Percentiles rank a stretch among this genome's conserved stretches.
Evolutionary conservation across 1,284 basidiomycete genomes (phyloP).

Genomic region (Sporisorium graminicola): DNA sequence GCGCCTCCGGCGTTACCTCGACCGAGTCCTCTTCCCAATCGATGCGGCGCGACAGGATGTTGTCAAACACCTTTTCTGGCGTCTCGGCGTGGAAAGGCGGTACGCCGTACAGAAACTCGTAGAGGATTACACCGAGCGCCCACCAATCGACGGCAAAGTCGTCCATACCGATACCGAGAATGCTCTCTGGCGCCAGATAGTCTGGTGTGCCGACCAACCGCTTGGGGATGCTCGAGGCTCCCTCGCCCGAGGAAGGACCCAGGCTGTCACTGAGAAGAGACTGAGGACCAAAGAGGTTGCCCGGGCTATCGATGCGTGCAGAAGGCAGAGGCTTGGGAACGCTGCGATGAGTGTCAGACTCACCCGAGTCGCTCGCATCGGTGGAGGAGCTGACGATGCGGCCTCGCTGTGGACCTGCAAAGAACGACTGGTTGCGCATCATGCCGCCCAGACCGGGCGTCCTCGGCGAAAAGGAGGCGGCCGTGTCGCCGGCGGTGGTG

Average conservation of each 20-base stretch:
- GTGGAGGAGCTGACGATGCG: conserved; percentile 58
- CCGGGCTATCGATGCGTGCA: conserved; percentile 60
- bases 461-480: conserved; percentile 51
- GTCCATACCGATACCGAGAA: conserved; percentile 93
- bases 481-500: conserved; percentile 49
- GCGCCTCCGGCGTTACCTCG: conserved; percentile 86
- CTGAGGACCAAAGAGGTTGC: conserved; percentile 52
- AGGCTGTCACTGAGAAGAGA: conserved; percentile 48
- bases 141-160: conserved; percentile 99
- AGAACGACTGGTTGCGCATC: conserved; percentile 57
- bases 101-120: conserved; percentile 96
- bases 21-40: conserved; percentile 95
- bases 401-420: conserved; percentile 48
- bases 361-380: conserved; percentile 60
- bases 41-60: conserved; percentile 94
- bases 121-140: conserved; percentile 97
- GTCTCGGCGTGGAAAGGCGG: conserved; percentile 98
- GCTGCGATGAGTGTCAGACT: conserved; percentile 46
- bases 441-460: conserved; percentile 52
- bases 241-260: conserved; percentile 72
- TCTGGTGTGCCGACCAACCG: conserved; percentile 93
- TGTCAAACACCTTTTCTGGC: conserved; percentile 97
- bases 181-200: conserved; percentile 95
- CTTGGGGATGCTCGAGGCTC: conserved; percentile 71
- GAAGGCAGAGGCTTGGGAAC: conserved; percentile 47